Percentiles rank a stretch among this genome's conserved stretches.
Conservation (phyloP, 2,329 filamentous ascomycete genomes). For the Geosmithia flava region DNA sequence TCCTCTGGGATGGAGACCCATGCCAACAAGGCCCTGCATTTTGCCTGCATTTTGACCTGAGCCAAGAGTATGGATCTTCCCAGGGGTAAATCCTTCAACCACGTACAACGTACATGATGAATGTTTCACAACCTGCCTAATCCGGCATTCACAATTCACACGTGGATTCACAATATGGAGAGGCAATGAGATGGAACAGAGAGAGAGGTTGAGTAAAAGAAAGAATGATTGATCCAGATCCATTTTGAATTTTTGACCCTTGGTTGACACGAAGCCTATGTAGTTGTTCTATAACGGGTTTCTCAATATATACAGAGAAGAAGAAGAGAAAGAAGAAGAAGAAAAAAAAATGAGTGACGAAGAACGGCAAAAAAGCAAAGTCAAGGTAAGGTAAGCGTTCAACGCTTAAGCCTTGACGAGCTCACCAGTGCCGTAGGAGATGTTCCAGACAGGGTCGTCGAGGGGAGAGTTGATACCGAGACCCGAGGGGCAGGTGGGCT, state of each 20-base stretch:
- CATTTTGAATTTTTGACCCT: neutral
- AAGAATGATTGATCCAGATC: neutral
- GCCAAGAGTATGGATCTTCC: too few species aligned
- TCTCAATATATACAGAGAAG: neutral
- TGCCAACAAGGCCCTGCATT: too few species aligned
- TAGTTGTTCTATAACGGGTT: neutral
- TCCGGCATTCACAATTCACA: too few species aligned
- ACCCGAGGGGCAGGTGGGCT: conserved; percentile 33
- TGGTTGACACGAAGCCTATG: neutral
- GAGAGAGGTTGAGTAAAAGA: neutral
- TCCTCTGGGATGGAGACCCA: too few species aligned
- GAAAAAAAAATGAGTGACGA: neutral
- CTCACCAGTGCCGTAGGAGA: conserved; percentile 36
- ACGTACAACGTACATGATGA: too few species aligned
- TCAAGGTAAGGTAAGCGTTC: neutral
- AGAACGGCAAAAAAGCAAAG: too few species aligned
- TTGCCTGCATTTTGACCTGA: too few species aligned
- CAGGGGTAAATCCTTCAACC: too few species aligned
- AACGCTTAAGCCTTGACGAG: conserved; percentile 9
- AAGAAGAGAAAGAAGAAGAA: neutral
- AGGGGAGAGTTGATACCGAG: conserved; percentile 21
- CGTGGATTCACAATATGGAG: too few species aligned
- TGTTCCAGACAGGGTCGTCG: conserved; percentile 33
- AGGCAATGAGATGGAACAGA: too few species aligned
- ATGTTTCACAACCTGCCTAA: too few species aligned